Evolutionary conservation across 2,329 filamentous ascomycete species (phyloP), one percentile per base, ranked within the genome.

Genomic region (Trichoderma citrinoviride): DNA sequence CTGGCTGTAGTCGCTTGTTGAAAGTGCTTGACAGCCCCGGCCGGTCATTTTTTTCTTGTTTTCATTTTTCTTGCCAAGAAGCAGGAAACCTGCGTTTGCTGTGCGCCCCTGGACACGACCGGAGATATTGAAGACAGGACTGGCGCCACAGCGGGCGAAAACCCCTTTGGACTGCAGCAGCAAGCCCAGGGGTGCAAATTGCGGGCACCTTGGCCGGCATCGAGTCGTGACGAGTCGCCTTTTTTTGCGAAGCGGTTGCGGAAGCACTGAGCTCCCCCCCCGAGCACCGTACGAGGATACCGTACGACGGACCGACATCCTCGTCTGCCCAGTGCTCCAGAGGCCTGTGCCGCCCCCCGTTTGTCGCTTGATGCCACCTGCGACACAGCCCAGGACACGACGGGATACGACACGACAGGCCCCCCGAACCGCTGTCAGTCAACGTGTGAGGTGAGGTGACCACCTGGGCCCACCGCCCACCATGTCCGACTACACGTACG

Each of bases 161-260:
- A 43, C 56, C 64, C 64, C 64, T 52, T 65, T 47, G 47, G 52
- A 46, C 44, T 62, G 64, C 64, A 66, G 64, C 57, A 57, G 29
- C 52, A 5, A 37, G 33, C 33, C 52, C 43, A 58, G 58, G 57
- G 49, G 50, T 41, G 8, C 43, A 23, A 52, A 52, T 50, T 29
- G 40, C 40, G 49, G 49, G 29, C 27, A 25, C 17, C 17, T 25
- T 10, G 40, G 49, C 40, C 19, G 37, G 47, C 58, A 17, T 49
- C 43, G 49, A 52, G 49, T 52, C 49, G 49, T 52, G 49, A 37
- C 33, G 33, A 37, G 33, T 37, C 33, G 33, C 33, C 33, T 37
- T 37, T 37, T 37, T 33, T 37, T 37, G 33, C 33, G 33, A 37
- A 37, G 33, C 33, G 33, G 33, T 37, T 37, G 33, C 29, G 10